Evolutionary conservation across 805 yeast genomes (phyloP).

Genomic region (Saccharomycopsis amapae): DNA sequence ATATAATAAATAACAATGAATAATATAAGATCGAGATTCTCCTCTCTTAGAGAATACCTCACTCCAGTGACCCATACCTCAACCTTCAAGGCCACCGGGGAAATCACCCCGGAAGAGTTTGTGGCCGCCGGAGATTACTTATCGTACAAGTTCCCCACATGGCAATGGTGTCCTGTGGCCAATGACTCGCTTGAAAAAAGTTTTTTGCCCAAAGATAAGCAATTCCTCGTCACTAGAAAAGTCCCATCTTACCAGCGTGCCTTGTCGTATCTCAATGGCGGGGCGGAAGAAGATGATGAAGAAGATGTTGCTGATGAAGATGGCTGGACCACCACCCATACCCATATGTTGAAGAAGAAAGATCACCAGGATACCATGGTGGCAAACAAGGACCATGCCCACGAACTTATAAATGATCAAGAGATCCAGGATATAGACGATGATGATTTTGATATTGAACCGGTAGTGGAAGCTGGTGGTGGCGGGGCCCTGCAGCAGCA

Average conservation of each 20-base stretch:
- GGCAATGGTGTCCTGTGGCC: slow-evolving; percentile 81
- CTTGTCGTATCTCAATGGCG: slow-evolving; percentile 35
- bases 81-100: slow-evolving; percentile 79
- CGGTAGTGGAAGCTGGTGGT: slow-evolving; percentile 31
- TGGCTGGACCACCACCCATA: slow-evolving; percentile 32
- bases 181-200: slow-evolving; percentile 42
- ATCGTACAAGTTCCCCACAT: slow-evolving; percentile 88
- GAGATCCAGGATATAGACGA: slow-evolving; percentile 41
- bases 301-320: slow-evolving; percentile 37
- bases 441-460: slow-evolving; percentile 37
- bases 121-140: slow-evolving; percentile 91
- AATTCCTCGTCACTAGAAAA: slow-evolving; percentile 77
- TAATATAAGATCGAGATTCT: slow-evolving; percentile 62
- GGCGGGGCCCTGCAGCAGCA: too few relatives aligned
- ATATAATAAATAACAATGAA: too few relatives aligned
- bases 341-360: neutral
- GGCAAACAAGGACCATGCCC: slow-evolving; percentile 3
- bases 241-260: slow-evolving; percentile 84
- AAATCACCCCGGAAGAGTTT: slow-evolving; percentile 93
- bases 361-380: slow-evolving; percentile 7
- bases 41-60: slow-evolving; percentile 82
- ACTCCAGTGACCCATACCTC: slow-evolving; percentile 89
- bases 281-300: slow-evolving; percentile 30
- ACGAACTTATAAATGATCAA: slow-evolving; percentile 17
- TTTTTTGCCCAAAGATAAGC: slow-evolving; percentile 82